A percentile compares a stretch with the other conserved stretches of the same genome.
Conservation (phyloP, 2,329 filamentous ascomycete species). For the Cladosporium sp. region DNA sequence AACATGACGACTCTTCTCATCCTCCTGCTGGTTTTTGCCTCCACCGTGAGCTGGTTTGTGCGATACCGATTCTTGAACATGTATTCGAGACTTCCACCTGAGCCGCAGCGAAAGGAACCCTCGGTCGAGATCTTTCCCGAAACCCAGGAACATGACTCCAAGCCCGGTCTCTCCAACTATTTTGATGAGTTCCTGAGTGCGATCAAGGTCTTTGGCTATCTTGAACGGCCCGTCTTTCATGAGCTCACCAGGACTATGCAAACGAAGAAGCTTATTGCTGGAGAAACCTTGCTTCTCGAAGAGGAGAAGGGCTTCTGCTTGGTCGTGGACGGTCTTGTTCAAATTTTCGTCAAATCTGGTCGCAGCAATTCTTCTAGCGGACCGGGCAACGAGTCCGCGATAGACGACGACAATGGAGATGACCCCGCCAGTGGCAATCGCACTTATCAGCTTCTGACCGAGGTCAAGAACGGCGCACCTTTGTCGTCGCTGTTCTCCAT, state of each 20-base stretch:
- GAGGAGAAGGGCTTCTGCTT: conserved; percentile 98
- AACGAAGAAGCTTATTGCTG: conserved; percentile 90
- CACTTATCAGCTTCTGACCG: conserved; percentile 90
- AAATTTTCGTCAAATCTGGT: conserved; percentile 96
- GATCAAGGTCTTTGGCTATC: conserved; percentile 97
- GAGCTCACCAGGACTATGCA: conserved; percentile 98
- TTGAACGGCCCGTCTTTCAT: conserved; percentile 95
- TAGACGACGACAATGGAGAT: conserved; percentile 52
- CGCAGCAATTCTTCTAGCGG: conserved; percentile 42
- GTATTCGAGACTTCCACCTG: conserved; percentile 88
- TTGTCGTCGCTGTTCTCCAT: conserved; percentile 99
- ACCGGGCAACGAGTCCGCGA: conserved; percentile 38
- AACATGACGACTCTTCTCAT: conserved; percentile 96
- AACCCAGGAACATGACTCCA: conserved; percentile 81
- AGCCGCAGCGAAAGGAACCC: conserved; percentile 93
- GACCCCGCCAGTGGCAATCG: conserved; percentile 67
- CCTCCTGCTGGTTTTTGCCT: conserved; percentile 71
- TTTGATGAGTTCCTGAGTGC: conserved; percentile 96
- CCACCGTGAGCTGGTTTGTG: conserved; percentile 89
- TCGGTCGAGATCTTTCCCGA: conserved; percentile 95
- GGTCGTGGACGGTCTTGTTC: conserved; percentile 91
- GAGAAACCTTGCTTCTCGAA: conserved; percentile 90
- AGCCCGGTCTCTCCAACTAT: conserved; percentile 91
- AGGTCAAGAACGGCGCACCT: conserved; percentile 94
- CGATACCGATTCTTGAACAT: conserved; percentile 95